Evolutionary conservation across 352 stramenopile genomes (phyloP).

Genomic region (Phytophthora sojae): DNA sequence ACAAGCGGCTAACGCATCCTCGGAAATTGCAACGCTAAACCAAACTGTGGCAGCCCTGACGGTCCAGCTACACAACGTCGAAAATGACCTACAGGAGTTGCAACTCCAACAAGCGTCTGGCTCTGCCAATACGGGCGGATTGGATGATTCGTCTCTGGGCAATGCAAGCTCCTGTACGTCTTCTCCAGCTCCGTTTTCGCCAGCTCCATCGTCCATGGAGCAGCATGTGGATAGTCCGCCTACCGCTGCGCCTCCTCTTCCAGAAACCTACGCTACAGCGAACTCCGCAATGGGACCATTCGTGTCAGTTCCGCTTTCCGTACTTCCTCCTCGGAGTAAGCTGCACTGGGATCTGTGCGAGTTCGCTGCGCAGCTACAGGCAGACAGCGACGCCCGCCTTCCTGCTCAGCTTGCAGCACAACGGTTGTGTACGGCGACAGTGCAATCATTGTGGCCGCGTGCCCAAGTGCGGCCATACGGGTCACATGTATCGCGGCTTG

Average conservation of each 20-base stretch:
- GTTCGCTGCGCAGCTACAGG: conserved; percentile 83
- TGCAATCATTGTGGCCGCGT: conserved; percentile 93
- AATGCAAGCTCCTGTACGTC: conserved; percentile 41
- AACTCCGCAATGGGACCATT: conserved; percentile 78
- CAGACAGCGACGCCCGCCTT: conserved; percentile 70
- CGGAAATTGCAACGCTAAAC: conserved; percentile 51
- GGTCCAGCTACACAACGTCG: conserved; percentile 47
- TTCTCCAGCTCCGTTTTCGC: conserved; percentile 43
- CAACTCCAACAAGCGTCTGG: conserved; percentile 41
- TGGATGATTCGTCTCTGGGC: conserved; percentile 35
- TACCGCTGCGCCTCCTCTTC: conserved; percentile 35
- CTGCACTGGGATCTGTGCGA: conserved; percentile 91
- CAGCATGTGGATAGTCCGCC: conserved; percentile 34
- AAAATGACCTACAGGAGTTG: conserved; percentile 55
- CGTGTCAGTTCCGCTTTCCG: conserved; percentile 84
- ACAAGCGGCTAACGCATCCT: conserved; percentile 34
- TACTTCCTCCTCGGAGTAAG: conserved; percentile 85
- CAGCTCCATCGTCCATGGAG: conserved; percentile 40
- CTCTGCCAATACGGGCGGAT: conserved; percentile 12
- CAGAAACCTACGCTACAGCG: conserved; percentile 51
- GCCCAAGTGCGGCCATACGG: conserved; percentile 98
- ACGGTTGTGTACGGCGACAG: conserved; percentile 79
- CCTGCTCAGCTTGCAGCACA: conserved; percentile 80
- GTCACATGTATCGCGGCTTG: conserved; percentile 95
- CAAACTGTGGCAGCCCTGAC: conserved; percentile 58